Evolutionary conservation across 192 early-diverging fungal species (phyloP).

Genomic region (Coemansia sp.): DNA sequence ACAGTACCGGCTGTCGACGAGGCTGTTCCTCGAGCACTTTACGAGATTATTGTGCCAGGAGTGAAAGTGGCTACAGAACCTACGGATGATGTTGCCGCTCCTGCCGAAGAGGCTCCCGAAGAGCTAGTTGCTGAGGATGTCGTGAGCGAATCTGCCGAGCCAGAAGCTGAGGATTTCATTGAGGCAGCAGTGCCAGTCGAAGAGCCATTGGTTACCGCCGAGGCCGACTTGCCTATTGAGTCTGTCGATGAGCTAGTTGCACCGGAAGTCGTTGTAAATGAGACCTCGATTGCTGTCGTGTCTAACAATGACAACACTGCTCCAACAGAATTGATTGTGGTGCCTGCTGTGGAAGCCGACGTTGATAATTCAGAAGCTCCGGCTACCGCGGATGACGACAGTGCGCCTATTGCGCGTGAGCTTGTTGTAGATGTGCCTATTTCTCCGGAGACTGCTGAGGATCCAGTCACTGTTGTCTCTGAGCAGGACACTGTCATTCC

Average conservation of each 20-base stretch:
- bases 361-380: background rate
- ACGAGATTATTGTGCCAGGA: background rate
- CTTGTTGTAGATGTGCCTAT: background rate
- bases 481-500: background rate
- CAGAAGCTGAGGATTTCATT: background rate
- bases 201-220: background rate
- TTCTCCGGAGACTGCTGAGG: background rate
- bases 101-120: background rate
- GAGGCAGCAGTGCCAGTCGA: background rate
- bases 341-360: background rate
- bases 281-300: background rate
- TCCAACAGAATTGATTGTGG: background rate
- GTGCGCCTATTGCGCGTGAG: background rate
- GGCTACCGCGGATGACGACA: background rate
- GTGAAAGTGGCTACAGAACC: background rate
- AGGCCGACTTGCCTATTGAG: background rate
- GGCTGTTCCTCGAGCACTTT: background rate
- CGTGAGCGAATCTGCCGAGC: background rate
- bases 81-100: background rate
- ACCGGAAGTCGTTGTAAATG: background rate
- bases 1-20: background rate
- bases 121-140: background rate
- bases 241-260: background rate
- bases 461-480: slow-evolving; percentile 1
- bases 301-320: background rate